phyloP scores from a whole-genome alignment of 2,329 filamentous ascomycete species.

The Daldinia sp. region DNA sequence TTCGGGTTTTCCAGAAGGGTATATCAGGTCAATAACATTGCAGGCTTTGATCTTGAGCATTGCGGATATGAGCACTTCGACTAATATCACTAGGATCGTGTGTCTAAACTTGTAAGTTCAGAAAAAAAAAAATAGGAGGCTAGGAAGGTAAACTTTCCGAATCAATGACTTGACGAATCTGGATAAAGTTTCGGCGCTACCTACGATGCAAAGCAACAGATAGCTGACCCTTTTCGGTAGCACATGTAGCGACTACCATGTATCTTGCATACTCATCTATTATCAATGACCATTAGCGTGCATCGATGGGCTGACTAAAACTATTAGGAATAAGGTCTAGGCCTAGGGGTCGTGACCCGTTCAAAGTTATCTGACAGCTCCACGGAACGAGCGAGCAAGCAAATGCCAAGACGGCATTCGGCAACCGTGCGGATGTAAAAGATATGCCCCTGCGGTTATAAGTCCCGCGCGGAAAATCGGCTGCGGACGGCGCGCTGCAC shows the following conservation, averaged over 20 bases:
- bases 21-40: neutral
- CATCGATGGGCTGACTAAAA: neutral
- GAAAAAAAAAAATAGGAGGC: neutral
- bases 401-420: constrained; percentile 41
- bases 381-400: constrained; percentile 17
- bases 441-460: constrained; percentile 13
- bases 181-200: neutral
- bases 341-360: neutral
- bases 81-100: neutral
- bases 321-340: neutral
- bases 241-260: neutral
- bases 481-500: constrained; percentile 5
- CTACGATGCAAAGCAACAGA: neutral
- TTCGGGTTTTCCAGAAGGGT: neutral
- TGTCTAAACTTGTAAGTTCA: neutral
- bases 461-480: constrained; percentile 10
- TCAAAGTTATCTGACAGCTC: constrained; percentile 11
- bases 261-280: neutral
- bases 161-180: neutral
- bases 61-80: neutral
- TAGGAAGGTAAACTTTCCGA: neutral
- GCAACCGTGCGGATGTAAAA: constrained; percentile 20
- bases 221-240: neutral
- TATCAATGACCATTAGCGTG: constrained; percentile 12
- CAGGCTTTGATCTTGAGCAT: neutral